Conservation (phyloP, 2,329 filamentous ascomycete species). For the Ophiostoma sp. region DNA sequence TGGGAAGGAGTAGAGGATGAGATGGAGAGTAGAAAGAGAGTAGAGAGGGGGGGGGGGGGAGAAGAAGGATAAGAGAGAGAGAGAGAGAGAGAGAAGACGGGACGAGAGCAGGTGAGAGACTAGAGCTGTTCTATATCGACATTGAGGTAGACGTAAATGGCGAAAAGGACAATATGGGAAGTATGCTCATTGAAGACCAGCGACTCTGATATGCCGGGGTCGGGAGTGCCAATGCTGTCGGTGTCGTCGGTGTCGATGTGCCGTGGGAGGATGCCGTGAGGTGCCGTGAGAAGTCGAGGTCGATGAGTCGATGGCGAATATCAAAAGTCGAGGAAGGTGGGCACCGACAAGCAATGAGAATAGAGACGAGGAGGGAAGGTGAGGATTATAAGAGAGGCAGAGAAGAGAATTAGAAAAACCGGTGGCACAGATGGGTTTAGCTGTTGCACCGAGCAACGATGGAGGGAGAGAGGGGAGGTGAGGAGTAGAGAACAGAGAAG, state of each 20-base stretch:
- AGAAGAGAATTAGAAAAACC: slow-evolving; percentile 5
- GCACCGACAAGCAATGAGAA: slow-evolving; percentile 11
- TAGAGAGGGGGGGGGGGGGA: not conserved
- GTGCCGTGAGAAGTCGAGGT: not conserved
- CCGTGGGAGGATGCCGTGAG: not conserved
- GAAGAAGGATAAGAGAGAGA: not conserved
- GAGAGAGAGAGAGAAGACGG: not conserved
- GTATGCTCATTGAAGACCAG: slow-evolving; percentile 8
- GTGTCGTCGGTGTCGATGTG: not conserved
- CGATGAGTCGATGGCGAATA: not conserved
- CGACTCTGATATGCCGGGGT: slow-evolving; percentile 5
- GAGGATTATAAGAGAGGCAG: slow-evolving; percentile 9
- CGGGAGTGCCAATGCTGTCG: not conserved
- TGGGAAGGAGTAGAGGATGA: not conserved
- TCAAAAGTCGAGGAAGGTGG: slow-evolving; percentile 11
- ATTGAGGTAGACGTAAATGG: slow-evolving; percentile 8
- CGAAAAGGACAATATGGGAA: slow-evolving; percentile 5
- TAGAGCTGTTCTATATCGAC: slow-evolving; percentile 19
- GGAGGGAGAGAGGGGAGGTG: slow-evolving; percentile 10
- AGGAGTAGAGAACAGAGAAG: slow-evolving; percentile 8
- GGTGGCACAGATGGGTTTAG: slow-evolving; percentile 19
- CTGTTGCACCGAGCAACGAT: slow-evolving; percentile 27
- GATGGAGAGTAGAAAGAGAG: not conserved
- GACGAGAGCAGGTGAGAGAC: slow-evolving; percentile 16
- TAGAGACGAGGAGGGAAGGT: not conserved